These are phyloP conservation scores for Suillus hirtellus DNA, from an alignment of 768 basidiomycete genomes.

Conservation along the genomic window DNA sequence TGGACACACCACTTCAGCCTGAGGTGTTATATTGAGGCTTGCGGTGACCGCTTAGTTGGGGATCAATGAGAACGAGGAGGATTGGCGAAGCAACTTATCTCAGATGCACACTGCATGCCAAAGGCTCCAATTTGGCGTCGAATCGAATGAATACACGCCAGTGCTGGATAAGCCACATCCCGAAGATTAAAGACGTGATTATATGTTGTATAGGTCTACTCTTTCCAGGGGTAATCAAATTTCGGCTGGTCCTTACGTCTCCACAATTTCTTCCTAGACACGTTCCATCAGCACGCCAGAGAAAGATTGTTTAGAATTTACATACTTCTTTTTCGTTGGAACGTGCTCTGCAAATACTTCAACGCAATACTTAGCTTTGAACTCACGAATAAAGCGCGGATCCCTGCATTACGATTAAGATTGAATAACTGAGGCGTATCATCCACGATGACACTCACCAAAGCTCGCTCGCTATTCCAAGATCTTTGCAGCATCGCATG, in stretches of 20 bases:
- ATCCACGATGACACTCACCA: slow-evolving; percentile 54
- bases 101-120: background rate
- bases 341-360: slow-evolving; percentile 87
- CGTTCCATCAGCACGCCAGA: slow-evolving; percentile 13
- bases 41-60: background rate
- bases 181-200: background rate
- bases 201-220: slow-evolving; percentile 36
- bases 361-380: slow-evolving; percentile 80
- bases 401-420: slow-evolving; percentile 58
- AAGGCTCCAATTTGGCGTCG: background rate
- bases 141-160: background rate
- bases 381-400: slow-evolving; percentile 91
- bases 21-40: background rate
- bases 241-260: slow-evolving; percentile 83
- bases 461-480: slow-evolving; percentile 94
- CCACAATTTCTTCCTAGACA: slow-evolving; percentile 84
- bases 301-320: slow-evolving; percentile 15
- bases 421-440: background rate
- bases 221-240: slow-evolving; percentile 88
- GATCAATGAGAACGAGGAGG: background rate
- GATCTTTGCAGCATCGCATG: slow-evolving; percentile 96
- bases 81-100: background rate
- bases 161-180: background rate
- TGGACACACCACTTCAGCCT: background rate
- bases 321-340: slow-evolving; percentile 89